Conservation (phyloP, 805 yeast genomes). For the Kodamaea restingae region DNA sequence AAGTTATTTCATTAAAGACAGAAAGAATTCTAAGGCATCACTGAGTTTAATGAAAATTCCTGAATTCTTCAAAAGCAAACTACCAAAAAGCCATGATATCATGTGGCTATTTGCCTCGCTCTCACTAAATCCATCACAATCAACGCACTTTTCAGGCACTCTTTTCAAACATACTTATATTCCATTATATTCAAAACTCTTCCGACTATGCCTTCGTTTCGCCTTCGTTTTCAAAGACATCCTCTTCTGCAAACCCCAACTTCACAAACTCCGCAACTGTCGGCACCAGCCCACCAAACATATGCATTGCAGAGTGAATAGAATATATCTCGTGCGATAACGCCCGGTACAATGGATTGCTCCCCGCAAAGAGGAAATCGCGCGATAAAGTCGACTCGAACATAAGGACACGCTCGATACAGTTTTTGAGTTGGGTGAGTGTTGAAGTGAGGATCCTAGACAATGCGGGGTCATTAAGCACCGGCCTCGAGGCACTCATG, state of each 20-base stretch:
- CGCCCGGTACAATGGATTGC: conserved; percentile 12
- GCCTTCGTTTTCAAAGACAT: background rate
- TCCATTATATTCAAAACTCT: no score
- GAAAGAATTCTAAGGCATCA: no score
- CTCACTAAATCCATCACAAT: no score
- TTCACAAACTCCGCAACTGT: conserved; percentile 5
- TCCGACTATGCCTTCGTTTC: background rate
- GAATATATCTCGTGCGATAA: conserved; percentile 23
- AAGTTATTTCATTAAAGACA: no score
- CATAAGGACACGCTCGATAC: conserved; percentile 5
- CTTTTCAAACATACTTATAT: no score
- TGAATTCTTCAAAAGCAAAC: no score
- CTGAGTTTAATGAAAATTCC: no score
- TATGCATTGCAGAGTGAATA: conserved; percentile 13
- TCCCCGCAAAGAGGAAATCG: conserved; percentile 3
- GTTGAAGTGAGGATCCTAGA: conserved; percentile 6
- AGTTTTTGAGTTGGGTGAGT: conserved; percentile 6
- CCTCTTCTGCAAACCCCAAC: conserved; percentile 6
- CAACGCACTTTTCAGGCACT: no score
- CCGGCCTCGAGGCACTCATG: conserved; percentile 11
- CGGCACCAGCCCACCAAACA: conserved; percentile 9
- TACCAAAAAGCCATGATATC: no score
- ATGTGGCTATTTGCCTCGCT: no score
- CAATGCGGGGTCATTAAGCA: conserved; percentile 7
- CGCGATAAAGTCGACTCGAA: conserved; percentile 4